Evolutionary conservation across 495 filamentous ascomycete species (phyloP).

Genomic region (Polyplosphaeria fusca): DNA sequence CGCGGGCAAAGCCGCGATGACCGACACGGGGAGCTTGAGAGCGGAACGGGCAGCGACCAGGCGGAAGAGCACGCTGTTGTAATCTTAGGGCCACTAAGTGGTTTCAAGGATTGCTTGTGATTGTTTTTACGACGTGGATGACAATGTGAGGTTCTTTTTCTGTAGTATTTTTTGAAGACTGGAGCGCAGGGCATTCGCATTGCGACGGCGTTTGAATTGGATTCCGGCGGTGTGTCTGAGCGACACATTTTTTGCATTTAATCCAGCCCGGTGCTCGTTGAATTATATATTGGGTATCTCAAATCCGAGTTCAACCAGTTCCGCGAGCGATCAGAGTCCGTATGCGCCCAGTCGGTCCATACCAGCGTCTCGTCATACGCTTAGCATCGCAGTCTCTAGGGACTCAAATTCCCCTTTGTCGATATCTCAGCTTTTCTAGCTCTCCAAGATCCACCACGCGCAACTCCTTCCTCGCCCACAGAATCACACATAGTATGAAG

Average conservation of each 20-base stretch:
- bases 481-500: conserved; percentile 15
- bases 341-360: no score
- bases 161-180: not conserved
- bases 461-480: conserved; percentile 28
- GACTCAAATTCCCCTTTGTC: no score
- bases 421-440: conserved; percentile 30
- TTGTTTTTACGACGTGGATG: not conserved
- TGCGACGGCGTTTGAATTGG: not conserved
- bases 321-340: no score
- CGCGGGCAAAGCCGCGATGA: not conserved
- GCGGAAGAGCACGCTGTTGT: conserved; percentile 42
- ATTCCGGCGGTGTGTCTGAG: no score
- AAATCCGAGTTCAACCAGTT: no score
- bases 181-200: not conserved
- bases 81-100: conserved; percentile 2
- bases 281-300: no score
- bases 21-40: conserved; percentile 9
- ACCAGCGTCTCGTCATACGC: no score
- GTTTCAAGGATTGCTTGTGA: no score
- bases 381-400: no score
- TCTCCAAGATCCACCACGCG: conserved; percentile 29
- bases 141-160: not conserved
- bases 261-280: no score
- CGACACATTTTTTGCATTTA: no score
- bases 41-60: conserved; percentile 35